Evolutionary conservation across 768 basidiomycete genomes (phyloP).

Genomic region (Leccinum aurantiacum): DNA sequence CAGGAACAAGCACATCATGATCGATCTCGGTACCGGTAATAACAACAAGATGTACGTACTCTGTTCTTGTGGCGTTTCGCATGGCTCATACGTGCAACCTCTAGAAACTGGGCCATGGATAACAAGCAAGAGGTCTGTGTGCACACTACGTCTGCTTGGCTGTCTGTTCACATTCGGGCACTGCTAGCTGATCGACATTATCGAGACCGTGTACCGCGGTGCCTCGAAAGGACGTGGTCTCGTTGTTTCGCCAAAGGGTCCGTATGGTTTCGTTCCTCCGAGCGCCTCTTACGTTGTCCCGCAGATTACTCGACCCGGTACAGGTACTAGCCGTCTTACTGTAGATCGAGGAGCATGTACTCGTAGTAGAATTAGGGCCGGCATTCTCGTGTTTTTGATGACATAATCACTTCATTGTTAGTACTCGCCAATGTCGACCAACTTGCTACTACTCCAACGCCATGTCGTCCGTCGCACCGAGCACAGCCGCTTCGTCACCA

Average conservation of each 20-base stretch:
- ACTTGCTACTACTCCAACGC: constrained; percentile 10
- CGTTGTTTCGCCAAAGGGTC: constrained; percentile 95
- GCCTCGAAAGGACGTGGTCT: constrained; percentile 98
- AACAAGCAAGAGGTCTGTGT: constrained; percentile 89
- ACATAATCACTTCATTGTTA: constrained; percentile 22
- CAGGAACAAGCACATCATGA: constrained; percentile 99
- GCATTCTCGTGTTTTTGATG: constrained; percentile 29
- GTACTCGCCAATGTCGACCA: constrained; percentile 19
- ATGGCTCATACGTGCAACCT: background rate
- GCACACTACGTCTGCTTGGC: background rate
- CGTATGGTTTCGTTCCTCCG: constrained; percentile 10
- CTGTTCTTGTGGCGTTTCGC: background rate
- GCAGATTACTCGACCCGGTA: constrained; percentile 82
- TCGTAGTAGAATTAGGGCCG: constrained; percentile 20
- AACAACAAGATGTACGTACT: constrained; percentile 94
- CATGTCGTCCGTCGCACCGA: constrained; percentile 24
- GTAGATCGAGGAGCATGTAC: background rate
- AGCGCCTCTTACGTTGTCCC: background rate
- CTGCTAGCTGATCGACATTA: constrained; percentile 87
- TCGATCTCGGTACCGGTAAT: constrained; percentile 98
- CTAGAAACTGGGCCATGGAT: constrained; percentile 97
- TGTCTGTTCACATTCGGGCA: background rate
- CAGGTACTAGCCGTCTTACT: constrained; percentile 48
- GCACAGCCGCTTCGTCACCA: constrained; percentile 31
- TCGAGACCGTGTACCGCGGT: constrained; percentile 97